Evolutionary conservation across 805 yeast species (phyloP).

Genomic region (Ogataea saltuana): DNA sequence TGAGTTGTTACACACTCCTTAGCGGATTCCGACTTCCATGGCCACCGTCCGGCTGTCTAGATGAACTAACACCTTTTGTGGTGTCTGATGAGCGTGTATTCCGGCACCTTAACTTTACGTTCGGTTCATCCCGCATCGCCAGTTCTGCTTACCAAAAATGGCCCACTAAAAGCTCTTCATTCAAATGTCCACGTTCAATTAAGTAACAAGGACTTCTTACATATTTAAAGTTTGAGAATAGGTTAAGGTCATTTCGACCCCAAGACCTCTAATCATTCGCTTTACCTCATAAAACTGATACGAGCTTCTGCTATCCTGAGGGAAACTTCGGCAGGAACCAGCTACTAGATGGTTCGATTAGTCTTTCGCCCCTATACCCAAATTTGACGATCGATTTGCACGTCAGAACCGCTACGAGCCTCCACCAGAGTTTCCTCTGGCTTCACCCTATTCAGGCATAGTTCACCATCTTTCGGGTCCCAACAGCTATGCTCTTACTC

Average conservation of each 20-base stretch:
- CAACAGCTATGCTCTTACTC: slow-evolving; percentile 10
- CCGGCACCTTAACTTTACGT: slow-evolving; percentile 10
- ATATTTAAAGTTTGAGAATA: slow-evolving; percentile 9
- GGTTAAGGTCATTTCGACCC: slow-evolving; percentile 10
- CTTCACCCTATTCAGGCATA: slow-evolving; percentile 11
- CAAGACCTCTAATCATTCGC: slow-evolving; percentile 11
- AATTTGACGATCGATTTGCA: slow-evolving; percentile 10
- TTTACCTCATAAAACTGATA: slow-evolving; percentile 10
- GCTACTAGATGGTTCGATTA: slow-evolving; percentile 10
- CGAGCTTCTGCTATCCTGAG: slow-evolving; percentile 11
- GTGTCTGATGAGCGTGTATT: slow-evolving; percentile 9
- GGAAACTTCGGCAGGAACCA: slow-evolving; percentile 11
- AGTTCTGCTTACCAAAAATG: slow-evolving; percentile 9
- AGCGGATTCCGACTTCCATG: slow-evolving; percentile 54
- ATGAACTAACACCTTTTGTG: slow-evolving; percentile 9
- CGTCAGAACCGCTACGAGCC: slow-evolving; percentile 11
- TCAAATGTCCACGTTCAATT: slow-evolving; percentile 8
- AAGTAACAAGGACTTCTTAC: slow-evolving; percentile 9
- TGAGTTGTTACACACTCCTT: slow-evolving; percentile 54
- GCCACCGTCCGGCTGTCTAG: slow-evolving; percentile 50
- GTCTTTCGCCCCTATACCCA: slow-evolving; percentile 11
- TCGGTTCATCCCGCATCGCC: slow-evolving; percentile 10
- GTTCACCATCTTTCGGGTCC: slow-evolving; percentile 11
- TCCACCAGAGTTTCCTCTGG: slow-evolving; percentile 11
- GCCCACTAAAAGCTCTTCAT: slow-evolving; percentile 10